Evolutionary conservation across 768 basidiomycete species (phyloP), one percentile per base, ranked within the genome.

Genomic region (Macrolepiota dolichaula): DNA sequence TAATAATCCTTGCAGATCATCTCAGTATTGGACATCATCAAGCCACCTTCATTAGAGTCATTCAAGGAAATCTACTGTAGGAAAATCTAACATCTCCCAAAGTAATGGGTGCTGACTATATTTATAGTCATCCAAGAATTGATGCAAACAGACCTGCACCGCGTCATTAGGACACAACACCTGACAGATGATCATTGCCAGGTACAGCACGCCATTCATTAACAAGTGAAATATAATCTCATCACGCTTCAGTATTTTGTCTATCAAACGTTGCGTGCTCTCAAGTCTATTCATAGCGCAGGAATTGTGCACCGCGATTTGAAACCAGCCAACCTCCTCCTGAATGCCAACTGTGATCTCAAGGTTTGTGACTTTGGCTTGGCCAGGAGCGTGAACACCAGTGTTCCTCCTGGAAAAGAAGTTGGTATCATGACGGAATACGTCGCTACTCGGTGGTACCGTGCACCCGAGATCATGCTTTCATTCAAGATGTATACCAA

Each of bases 391-490:
- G 80, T 87, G 51, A 82, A 85, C 68, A 81, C 80, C 42, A 81
- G 81, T 55, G 73, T 80, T 9, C 70, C 79, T 3, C 79, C 78
- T 32, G 83, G 82, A 19, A 87, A 86, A 71, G 88, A 89, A 67
- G 77, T 79, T 24, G 87, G 87, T 2, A 70, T 87, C 62, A 88
- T 89, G 88, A 88, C 87, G 24, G 89, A 91, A 75, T 93, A 92
- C 67, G 94, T 96, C 56, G 93, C 94, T 1, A 96, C 94, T 55
- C 77, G 94, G 57, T 96, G 92, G 94, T 96, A 95, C 71, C 85
- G 92, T 51, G 94, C 94, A 0, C 93, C 93, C 0, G 94, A 96
- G 73, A 94, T 96, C 70, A 96, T 96, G 94, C 79, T 95, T 55
- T 92, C 89, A 2, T 95, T 94, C 84, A 92, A 93, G 77, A 89